phyloP scores from a whole-genome alignment of 176 grass and related monocot species.

The Ampelocalamus luodianensis region DNA sequence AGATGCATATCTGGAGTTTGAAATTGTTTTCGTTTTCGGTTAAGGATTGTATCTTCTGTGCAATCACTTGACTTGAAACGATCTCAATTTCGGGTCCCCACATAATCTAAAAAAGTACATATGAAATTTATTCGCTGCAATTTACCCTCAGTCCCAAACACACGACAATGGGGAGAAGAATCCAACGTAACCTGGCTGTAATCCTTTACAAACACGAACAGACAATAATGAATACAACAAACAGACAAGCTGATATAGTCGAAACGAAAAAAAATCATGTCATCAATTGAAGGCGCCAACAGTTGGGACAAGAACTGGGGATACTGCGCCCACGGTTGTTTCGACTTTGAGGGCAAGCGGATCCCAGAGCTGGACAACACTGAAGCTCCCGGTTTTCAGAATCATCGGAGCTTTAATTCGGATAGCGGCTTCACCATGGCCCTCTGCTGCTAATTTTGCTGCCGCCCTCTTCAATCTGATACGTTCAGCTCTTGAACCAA shows the following conservation, averaged over 20 bases:
- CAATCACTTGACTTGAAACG: too few species aligned
- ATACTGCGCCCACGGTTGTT: not conserved
- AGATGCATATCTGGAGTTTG: too few species aligned
- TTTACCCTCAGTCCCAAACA: not conserved
- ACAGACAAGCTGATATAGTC: not conserved
- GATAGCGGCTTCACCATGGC: not conserved
- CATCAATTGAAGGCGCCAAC: constrained; percentile 50
- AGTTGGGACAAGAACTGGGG: constrained; percentile 46
- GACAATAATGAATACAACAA: constrained; percentile 43
- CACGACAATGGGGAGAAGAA: constrained; percentile 24
- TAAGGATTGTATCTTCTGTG: too few species aligned
- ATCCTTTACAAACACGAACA: constrained; percentile 24
- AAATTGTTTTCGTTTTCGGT: too few species aligned
- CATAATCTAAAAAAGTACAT: not conserved
- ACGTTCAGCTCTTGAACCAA: constrained; percentile 87
- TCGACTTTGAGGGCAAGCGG: constrained; percentile 49
- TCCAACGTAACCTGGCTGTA: not conserved
- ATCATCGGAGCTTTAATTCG: constrained; percentile 37
- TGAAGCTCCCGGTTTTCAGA: constrained; percentile 50
- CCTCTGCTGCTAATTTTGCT: constrained; percentile 26
- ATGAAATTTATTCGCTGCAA: constrained; percentile 38
- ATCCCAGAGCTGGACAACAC: constrained; percentile 54
- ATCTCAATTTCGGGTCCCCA: too few species aligned
- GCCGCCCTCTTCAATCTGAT: constrained; percentile 65
- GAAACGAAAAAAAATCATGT: not conserved